phyloP scores from a whole-genome alignment of 2,329 filamentous ascomycete species.

The Pseudogymnoascus sp. region DNA sequence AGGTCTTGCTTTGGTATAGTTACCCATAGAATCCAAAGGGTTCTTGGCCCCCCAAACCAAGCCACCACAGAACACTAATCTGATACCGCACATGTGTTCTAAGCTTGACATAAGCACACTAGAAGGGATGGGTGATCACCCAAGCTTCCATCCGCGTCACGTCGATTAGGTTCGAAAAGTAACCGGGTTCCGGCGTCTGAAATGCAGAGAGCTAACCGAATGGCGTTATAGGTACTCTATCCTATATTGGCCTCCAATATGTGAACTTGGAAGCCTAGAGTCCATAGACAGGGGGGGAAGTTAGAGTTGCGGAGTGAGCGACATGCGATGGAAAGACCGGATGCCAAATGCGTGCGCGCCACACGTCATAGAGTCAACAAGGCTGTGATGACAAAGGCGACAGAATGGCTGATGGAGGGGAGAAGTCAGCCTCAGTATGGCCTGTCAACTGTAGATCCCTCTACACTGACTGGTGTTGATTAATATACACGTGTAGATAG shows the following conservation, averaged over 20 bases:
- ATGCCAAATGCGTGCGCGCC: not conserved
- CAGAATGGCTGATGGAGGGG: not conserved
- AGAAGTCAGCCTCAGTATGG: not conserved
- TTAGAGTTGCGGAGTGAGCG: constrained; percentile 1
- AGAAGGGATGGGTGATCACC: not conserved
- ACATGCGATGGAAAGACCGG: not conserved
- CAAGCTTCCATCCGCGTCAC: not conserved
- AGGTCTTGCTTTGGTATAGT: not conserved
- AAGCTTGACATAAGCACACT: constrained; percentile 7
- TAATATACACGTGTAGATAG: not conserved
- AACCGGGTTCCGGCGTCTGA: not conserved
- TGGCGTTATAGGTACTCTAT: not conserved
- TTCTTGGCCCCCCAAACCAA: not conserved
- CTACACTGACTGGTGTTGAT: not conserved
- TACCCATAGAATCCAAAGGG: not conserved
- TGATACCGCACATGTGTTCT: not conserved
- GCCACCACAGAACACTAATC: not conserved
- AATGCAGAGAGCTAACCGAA: not conserved
- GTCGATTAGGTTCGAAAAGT: not conserved
- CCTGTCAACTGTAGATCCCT: not conserved
- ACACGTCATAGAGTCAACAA: not conserved
- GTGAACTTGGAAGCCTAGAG: not conserved
- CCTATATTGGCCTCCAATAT: not conserved
- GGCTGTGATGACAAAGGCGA: not conserved
- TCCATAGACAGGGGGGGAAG: not conserved